A percentile compares a stretch with the other conserved stretches of the same genome.
Conservation (phyloP, 305 asterid genomes). For the Fraxinus latifolia region DNA sequence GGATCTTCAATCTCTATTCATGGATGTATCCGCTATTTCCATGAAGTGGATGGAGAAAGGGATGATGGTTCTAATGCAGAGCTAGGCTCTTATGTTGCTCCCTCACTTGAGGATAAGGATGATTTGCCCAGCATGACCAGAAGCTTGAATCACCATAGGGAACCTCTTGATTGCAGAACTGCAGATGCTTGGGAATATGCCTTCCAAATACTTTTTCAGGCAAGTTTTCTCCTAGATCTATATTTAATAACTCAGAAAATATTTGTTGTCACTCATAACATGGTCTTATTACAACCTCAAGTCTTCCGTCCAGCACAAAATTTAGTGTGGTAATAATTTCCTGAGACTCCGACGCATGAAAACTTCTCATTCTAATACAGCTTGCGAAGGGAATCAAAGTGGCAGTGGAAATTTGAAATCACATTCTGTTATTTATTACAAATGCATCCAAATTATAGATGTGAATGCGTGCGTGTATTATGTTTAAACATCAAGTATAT, state of each 20-base stretch:
- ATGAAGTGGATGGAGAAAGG: constrained; percentile 28
- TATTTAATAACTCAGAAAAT: neutral
- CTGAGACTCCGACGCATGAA: neutral
- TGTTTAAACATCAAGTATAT: neutral
- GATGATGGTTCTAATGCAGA: constrained; percentile 41
- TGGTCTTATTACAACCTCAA: neutral
- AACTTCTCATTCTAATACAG: neutral
- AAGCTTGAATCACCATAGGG: constrained; percentile 31
- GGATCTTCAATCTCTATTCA: constrained; percentile 53
- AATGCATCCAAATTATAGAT: neutral
- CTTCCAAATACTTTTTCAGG: constrained; percentile 81
- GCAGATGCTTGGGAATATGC: constrained; percentile 63
- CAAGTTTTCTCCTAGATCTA: constrained; percentile 24
- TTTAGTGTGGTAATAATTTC: neutral
- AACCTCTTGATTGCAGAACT: constrained; percentile 31
- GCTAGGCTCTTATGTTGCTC: constrained; percentile 42
- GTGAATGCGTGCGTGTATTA: neutral
- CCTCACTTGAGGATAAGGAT: constrained; percentile 36
- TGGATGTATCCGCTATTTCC: constrained; percentile 44
- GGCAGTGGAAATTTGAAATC: neutral
- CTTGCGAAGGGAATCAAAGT: neutral
- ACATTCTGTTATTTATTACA: neutral
- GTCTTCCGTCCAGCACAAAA: neutral
- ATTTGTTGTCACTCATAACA: neutral
- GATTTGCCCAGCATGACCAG: constrained; percentile 23